Percentiles rank a stretch among this genome's conserved stretches.
phyloP scores from a whole-genome alignment of 2,329 filamentous ascomycete genomes.

The Aspergillus neotritici region DNA sequence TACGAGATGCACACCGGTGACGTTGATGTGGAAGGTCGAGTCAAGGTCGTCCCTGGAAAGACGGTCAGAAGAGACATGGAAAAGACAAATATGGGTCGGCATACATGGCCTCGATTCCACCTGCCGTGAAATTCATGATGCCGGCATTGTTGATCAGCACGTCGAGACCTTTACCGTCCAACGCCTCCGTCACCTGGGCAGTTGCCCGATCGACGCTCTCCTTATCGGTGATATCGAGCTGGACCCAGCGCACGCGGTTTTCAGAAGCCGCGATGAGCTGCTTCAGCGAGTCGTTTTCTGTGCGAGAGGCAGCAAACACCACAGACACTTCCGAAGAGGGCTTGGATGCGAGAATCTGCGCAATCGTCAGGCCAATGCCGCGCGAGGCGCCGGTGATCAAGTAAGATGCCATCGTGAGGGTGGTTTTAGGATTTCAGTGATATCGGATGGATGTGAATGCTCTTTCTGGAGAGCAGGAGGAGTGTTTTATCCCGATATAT shows the following conservation, averaged over 20 bases:
- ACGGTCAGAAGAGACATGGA: too few relatives aligned
- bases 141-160: conserved; percentile 30
- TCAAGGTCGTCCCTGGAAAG: too few relatives aligned
- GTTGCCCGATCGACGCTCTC: conserved; percentile 32
- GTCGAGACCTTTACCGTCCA: conserved; percentile 34
- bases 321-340: conserved; percentile 28
- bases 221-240: conserved; percentile 34
- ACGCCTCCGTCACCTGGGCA: conserved; percentile 23
- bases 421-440: too few relatives aligned
- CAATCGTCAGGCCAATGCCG: conserved; percentile 31
- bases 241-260: conserved; percentile 30
- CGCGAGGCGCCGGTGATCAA: conserved; percentile 33
- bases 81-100: not conserved
- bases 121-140: conserved; percentile 12
- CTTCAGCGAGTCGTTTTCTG: conserved; percentile 22
- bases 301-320: conserved; percentile 39
- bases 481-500: too few relatives aligned
- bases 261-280: conserved; percentile 26
- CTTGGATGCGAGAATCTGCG: conserved; percentile 21
- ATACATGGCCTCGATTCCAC: conserved; percentile 13
- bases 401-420: conserved; percentile 26
- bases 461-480: too few relatives aligned
- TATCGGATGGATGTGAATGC: too few relatives aligned
- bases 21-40: conserved; percentile 25
- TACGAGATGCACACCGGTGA: conserved; percentile 33